Percentiles rank a stretch among this genome's conserved stretches.
phyloP scores from a whole-genome alignment of 1,284 basidiomycete species.

The Cronartium ribicola region DNA sequence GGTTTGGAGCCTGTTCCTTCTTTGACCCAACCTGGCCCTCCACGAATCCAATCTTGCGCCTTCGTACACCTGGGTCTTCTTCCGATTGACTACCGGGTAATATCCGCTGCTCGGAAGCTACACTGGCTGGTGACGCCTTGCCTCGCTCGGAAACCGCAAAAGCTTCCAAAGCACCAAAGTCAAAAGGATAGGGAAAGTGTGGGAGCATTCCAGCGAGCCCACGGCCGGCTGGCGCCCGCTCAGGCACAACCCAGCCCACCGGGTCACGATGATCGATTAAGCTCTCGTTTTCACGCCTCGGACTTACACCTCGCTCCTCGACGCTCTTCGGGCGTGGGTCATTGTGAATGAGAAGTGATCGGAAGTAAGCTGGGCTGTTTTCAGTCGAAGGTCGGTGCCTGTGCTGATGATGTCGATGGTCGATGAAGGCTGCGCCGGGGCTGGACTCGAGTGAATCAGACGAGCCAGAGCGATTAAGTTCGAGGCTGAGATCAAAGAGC shows the following conservation, averaged over 20 bases:
- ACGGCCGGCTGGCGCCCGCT: not conserved
- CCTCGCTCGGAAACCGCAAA: conserved; percentile 70
- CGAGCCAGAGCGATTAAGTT: not conserved
- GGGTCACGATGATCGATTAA: not conserved
- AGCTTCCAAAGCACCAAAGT: conserved; percentile 73
- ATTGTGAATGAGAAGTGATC: not conserved
- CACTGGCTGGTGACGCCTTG: conserved; percentile 49
- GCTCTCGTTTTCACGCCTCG: not conserved
- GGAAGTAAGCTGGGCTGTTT: not conserved
- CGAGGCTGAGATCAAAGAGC: not conserved
- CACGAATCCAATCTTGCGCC: conserved; percentile 20
- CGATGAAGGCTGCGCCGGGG: conserved; percentile 28
- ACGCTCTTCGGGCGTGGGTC: not conserved
- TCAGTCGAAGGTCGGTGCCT: not conserved
- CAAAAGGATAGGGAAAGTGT: conserved; percentile 55
- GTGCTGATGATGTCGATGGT: conserved; percentile 9
- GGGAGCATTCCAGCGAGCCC: conserved; percentile 14
- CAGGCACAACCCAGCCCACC: not conserved
- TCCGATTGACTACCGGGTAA: conserved; percentile 31
- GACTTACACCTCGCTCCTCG: not conserved
- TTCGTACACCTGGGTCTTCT: conserved; percentile 44
- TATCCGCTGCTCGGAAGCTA: conserved; percentile 53
- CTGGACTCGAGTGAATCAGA: not conserved
- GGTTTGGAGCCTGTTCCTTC: not conserved
- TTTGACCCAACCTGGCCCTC: not conserved